Conservation (phyloP, 2,329 filamentous ascomycete genomes). For the Fusarium graminum region DNA sequence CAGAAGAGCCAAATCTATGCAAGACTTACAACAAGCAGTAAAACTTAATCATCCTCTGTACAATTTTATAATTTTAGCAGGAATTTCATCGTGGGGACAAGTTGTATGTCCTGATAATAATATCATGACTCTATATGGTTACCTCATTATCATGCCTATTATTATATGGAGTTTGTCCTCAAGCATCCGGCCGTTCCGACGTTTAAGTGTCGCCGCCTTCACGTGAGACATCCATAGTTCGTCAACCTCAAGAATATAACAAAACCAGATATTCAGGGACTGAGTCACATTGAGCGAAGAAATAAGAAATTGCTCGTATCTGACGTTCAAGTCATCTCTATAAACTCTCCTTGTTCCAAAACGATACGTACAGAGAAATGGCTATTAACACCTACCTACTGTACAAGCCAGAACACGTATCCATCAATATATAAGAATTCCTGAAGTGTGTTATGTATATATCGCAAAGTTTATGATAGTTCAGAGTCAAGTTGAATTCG, state of each 20-base stretch:
- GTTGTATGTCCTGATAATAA: no score
- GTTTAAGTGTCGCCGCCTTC: not conserved
- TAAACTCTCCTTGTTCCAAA: not conserved
- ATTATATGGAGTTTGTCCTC: not conserved
- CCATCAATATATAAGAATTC: not conserved
- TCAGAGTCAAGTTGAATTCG: not conserved
- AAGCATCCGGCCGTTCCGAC: conserved; percentile 23
- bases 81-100: no score
- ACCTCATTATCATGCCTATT: no score
- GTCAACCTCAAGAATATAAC: not conserved
- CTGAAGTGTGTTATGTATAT: not conserved
- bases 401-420: not conserved
- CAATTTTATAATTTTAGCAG: not conserved
- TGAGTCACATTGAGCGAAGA: not conserved
- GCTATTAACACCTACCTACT: not conserved
- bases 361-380: not conserved
- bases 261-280: not conserved
- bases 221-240: conserved; percentile 3
- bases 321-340: not conserved
- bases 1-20: no score
- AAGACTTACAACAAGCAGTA: no score
- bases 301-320: not conserved
- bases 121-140: no score
- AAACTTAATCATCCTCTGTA: no score
- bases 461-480: not conserved